A percentile compares a stretch with the other conserved stretches of the same genome.
Conservation (phyloP, 2,329 filamentous ascomycete species). For the Dactylellina drechsleri region DNA sequence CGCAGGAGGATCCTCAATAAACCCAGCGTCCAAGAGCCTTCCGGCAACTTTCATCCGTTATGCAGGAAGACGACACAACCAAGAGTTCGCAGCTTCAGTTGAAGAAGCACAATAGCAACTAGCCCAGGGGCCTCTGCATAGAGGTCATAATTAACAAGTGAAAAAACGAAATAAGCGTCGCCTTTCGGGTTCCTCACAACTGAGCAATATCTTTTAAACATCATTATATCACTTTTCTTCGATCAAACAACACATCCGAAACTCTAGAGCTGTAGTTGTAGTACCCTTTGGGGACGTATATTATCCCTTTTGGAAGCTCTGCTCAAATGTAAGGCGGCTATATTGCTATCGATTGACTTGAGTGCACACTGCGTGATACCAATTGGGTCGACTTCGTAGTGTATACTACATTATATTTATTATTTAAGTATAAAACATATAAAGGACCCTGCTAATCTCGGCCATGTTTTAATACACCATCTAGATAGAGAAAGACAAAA, state of each 20-base stretch:
- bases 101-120: slow-evolving; percentile 51
- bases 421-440: neutral
- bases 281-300: no score
- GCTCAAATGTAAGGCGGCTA: no score
- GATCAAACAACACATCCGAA: slow-evolving; percentile 11
- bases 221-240: neutral
- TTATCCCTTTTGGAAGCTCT: no score
- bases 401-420: neutral
- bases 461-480: neutral
- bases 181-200: slow-evolving; percentile 10
- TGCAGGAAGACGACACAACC: slow-evolving; percentile 54
- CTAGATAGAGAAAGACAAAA: neutral
- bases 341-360: no score
- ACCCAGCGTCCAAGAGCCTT: slow-evolving; percentile 30
- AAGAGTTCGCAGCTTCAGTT: slow-evolving; percentile 55
- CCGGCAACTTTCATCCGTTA: slow-evolving; percentile 54
- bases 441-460: neutral
- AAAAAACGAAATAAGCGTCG: slow-evolving; percentile 25
- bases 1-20: slow-evolving; percentile 38
- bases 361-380: no score
- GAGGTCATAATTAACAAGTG: slow-evolving; percentile 38
- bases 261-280: neutral
- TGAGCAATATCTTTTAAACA: neutral
- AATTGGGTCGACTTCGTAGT: no score
- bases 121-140: slow-evolving; percentile 53